Conservation (phyloP, 2,329 filamentous ascomycete genomes). For the Periconia digitata region DNA sequence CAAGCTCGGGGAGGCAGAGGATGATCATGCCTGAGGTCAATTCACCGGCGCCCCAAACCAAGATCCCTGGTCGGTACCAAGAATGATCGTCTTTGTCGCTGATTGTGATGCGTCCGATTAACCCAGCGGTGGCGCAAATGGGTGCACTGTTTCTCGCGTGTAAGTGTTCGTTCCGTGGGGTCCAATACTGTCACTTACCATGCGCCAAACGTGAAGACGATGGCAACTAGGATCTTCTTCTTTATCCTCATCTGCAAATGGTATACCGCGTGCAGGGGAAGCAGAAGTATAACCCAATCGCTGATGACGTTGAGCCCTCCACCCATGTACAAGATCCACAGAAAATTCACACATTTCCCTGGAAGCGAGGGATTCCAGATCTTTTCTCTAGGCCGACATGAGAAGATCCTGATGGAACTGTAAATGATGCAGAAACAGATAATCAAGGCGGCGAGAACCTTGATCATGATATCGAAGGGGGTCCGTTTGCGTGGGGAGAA, state of each 20-base stretch:
- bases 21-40: constrained; percentile 11
- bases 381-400: constrained; percentile 13
- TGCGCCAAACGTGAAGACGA: constrained; percentile 13
- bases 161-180: neutral
- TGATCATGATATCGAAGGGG: constrained; percentile 11
- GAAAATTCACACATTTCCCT: constrained; percentile 11
- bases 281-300: constrained; percentile 16
- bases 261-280: constrained; percentile 15
- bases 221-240: constrained; percentile 15
- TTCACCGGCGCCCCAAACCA: constrained; percentile 13
- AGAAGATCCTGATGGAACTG: constrained; percentile 16
- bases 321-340: constrained; percentile 13
- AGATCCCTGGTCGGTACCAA: constrained; percentile 15
- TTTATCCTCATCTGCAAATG: constrained; percentile 10
- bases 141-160: constrained; percentile 6
- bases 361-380: constrained; percentile 11
- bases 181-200: constrained; percentile 4
- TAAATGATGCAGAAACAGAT: constrained; percentile 9
- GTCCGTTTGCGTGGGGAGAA: constrained; percentile 10
- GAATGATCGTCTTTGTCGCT: constrained; percentile 12
- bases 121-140: constrained; percentile 11
- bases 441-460: constrained; percentile 6
- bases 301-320: constrained; percentile 15
- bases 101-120: constrained; percentile 9
- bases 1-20: constrained; percentile 16